Base-by-base conservation (phyloP, 1,139 yeast species). In the Protomyces arabidopsidicola region DNA sequence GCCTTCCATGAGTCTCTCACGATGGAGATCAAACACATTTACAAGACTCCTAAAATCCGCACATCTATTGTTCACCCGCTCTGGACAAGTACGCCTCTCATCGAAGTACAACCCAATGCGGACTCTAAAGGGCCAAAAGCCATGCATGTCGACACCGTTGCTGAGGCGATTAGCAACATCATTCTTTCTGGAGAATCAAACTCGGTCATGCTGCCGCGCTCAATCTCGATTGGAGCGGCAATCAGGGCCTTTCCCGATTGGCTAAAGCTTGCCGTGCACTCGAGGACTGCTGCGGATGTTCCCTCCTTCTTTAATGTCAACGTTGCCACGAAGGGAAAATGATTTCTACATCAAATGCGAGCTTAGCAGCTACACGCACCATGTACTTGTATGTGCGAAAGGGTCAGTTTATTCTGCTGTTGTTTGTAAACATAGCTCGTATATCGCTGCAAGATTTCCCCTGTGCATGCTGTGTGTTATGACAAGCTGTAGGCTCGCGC, bases 1-100 rank as follows among this genome's bases (percentile, higher is more conserved):
- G 91, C 95, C 0, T 76, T 90, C 56, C 97, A 91, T 72, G 96
- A 89, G 72, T 84, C 93, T 0, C 76, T 91, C 48, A 84, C 90
- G 0, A 83, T 84, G 69, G 95, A 88, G 72, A 72, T 89, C 45
- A 77, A 82, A 0, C 86, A 86, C 64, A 88, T 89, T 1, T 81
- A 90, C 24, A 86, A 85, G 69, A 86, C 96, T 0, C 75, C 91
- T 63, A 48, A 50, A 48, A 42, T 56, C 52, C 34, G 60, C 16
- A 56, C 60, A 31, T 45, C 54, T 20, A 16, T 56, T 18, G 48
- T 56, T 38, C 48, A 56, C 36, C 60, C 60, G 3, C 24, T 56
- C 3, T 56, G 60, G 60, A 56, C 60, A 12, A 50, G 34, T 45
- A 56, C 60, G 31, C 60, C 60, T 24, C 39, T 56, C 20, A 22